A percentile compares a stretch with the other conserved stretches of the same genome.
Conservation (phyloP, 306 rosid genomes). For the Fragaria vesca region DNA sequence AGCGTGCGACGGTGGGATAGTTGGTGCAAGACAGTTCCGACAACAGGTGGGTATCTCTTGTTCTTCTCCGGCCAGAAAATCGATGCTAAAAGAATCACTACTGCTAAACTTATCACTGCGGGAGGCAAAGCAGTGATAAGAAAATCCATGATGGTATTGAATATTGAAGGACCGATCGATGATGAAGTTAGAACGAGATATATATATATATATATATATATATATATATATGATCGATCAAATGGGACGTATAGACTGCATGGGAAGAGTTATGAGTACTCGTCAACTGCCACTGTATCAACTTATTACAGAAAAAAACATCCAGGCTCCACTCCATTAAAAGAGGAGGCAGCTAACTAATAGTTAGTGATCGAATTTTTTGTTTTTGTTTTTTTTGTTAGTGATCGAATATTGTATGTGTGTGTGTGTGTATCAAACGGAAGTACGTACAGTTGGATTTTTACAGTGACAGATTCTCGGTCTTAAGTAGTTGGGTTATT, state of each 20-base stretch:
- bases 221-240: neutral
- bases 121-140: neutral
- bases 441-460: too few relatives aligned
- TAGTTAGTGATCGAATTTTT: too few relatives aligned
- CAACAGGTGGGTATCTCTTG: neutral
- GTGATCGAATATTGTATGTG: too few relatives aligned
- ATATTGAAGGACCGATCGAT: neutral
- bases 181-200: neutral
- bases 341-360: too few relatives aligned
- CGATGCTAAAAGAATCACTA: neutral
- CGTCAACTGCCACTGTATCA: neutral
- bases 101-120: neutral
- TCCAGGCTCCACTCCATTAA: neutral
- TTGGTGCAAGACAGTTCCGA: neutral
- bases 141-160: too few relatives aligned
- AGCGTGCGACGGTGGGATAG: neutral
- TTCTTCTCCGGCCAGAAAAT: neutral
- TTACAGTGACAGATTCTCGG: too few relatives aligned
- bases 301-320: neutral
- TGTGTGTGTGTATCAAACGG: too few relatives aligned
- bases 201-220: too few relatives aligned
- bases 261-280: neutral
- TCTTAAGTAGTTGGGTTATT: too few relatives aligned
- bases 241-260: neutral
- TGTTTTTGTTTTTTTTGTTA: too few relatives aligned